A percentile compares a stretch with the other conserved stretches of the same genome.
These are phyloP conservation scores for Aspergillus sergii DNA, from an alignment of 2,329 filamentous ascomycete genomes.

Conservation along the genomic window DNA sequence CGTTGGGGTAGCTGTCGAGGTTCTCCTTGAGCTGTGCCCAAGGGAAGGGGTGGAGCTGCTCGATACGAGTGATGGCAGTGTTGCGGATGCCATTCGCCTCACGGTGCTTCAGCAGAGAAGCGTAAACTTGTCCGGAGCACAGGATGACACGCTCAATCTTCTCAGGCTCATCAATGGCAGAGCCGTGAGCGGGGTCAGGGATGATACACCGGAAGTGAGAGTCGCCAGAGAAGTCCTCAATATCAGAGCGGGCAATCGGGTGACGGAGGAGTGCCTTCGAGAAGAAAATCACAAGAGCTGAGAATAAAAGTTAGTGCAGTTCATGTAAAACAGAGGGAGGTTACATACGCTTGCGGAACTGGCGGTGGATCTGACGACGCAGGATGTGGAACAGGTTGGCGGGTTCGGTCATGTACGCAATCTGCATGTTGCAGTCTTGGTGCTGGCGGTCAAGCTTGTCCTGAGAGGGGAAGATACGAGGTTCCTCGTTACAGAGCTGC, in stretches of 20 bases:
- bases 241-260: slow-evolving; percentile 82
- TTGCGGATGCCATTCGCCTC: slow-evolving; percentile 83
- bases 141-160: slow-evolving; percentile 93
- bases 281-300: slow-evolving; percentile 96
- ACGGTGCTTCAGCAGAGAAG: slow-evolving; percentile 87
- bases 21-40: slow-evolving; percentile 97
- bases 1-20: slow-evolving; percentile 94
- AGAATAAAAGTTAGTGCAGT: slow-evolving; percentile 16
- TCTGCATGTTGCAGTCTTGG: slow-evolving; percentile 99
- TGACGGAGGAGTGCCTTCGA: slow-evolving; percentile 95
- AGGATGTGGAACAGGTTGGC: slow-evolving; percentile 96
- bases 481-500: slow-evolving; percentile 96
- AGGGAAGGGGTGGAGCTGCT: slow-evolving; percentile 98
- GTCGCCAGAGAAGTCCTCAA: slow-evolving; percentile 88
- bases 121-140: slow-evolving; percentile 93
- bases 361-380: slow-evolving; percentile 95
- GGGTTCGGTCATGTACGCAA: slow-evolving; percentile 95
- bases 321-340: background rate
- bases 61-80: slow-evolving; percentile 90
- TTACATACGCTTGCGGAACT: slow-evolving; percentile 95
- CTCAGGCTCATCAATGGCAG: slow-evolving; percentile 73
- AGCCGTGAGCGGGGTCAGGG: slow-evolving; percentile 80
- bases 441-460: slow-evolving; percentile 96
- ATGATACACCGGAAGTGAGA: slow-evolving; percentile 98
- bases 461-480: slow-evolving; percentile 81